A percentile compares a stretch with the other conserved stretches of the same genome.
Conservation (phyloP, 139 green algal genomes). For the Chlamydomonas sp. region DNA sequence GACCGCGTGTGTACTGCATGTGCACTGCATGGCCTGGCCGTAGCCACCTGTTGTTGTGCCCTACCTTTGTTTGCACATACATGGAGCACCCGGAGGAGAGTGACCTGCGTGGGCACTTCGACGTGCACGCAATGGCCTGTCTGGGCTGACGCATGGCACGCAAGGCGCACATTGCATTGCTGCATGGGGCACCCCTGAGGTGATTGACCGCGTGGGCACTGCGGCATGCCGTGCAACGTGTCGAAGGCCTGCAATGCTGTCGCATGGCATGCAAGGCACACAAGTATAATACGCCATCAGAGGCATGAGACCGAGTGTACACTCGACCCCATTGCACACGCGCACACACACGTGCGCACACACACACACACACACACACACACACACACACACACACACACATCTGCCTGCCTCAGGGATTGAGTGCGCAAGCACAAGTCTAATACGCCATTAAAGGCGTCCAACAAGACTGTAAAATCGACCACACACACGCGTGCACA, state of each 20-base stretch:
- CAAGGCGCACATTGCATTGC: too few relatives aligned
- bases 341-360: neutral
- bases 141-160: too few relatives aligned
- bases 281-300: neutral
- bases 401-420: too few relatives aligned
- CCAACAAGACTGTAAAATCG: neutral
- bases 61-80: too few relatives aligned
- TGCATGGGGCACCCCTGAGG: neutral
- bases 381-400: neutral
- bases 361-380: neutral
- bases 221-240: too few relatives aligned
- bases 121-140: too few relatives aligned
- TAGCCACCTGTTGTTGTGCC: too few relatives aligned
- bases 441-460: neutral
- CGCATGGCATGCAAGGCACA: too few relatives aligned
- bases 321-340: neutral
- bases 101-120: too few relatives aligned
- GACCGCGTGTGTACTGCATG: too few relatives aligned
- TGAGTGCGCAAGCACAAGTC: neutral
- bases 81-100: neutral
- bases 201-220: neutral
- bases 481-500: neutral
- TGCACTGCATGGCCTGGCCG: too few relatives aligned
- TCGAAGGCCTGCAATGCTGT: too few relatives aligned
- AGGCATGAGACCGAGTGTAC: neutral